A percentile compares a stretch with the other conserved stretches of the same genome.
phyloP scores from a whole-genome alignment of 192 early-diverging fungal species.

The Helicostylum pulchrum region DNA sequence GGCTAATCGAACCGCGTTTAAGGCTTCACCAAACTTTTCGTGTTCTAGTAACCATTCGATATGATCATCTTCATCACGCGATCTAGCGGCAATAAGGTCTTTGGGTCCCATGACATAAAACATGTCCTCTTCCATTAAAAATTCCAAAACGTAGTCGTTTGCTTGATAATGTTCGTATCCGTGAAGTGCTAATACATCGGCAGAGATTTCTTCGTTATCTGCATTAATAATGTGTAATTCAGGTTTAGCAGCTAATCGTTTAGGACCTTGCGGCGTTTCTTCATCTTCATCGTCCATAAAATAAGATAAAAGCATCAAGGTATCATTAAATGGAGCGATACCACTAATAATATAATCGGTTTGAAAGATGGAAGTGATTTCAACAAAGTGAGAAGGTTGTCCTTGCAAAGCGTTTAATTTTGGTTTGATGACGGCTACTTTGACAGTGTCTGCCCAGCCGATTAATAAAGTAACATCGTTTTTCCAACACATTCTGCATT shows the following conservation, averaged over 20 bases:
- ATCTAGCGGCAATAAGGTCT: slow-evolving; percentile 85
- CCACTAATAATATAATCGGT: slow-evolving; percentile 84
- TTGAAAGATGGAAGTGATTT: slow-evolving; percentile 63
- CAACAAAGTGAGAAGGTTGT: slow-evolving; percentile 53
- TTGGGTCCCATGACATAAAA: slow-evolving; percentile 95
- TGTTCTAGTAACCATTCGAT: slow-evolving; percentile 90
- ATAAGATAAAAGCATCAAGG: slow-evolving; percentile 70
- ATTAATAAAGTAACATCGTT: slow-evolving; percentile 73
- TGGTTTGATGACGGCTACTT: slow-evolving; percentile 65
- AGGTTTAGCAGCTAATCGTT: slow-evolving; percentile 65
- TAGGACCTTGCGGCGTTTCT: slow-evolving; percentile 15
- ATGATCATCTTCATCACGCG: slow-evolving; percentile 89
- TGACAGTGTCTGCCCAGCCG: slow-evolving; percentile 95
- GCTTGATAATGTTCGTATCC: slow-evolving; percentile 86
- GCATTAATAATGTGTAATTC: slow-evolving; percentile 88
- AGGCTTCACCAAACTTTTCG: slow-evolving; percentile 74
- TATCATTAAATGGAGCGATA: slow-evolving; percentile 76
- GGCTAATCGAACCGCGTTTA: slow-evolving; percentile 63
- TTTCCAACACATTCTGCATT: slow-evolving; percentile 86
- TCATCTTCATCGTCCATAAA: slow-evolving; percentile 57
- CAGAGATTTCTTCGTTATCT: slow-evolving; percentile 80
- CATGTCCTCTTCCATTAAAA: slow-evolving; percentile 64
- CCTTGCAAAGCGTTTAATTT: slow-evolving; percentile 35
- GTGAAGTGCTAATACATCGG: slow-evolving; percentile 82
- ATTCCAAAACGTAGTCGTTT: slow-evolving; percentile 90